Evolutionary conservation across 257 asterid genomes (phyloP).

Genomic region (Nicotiana obtusifolia): DNA sequence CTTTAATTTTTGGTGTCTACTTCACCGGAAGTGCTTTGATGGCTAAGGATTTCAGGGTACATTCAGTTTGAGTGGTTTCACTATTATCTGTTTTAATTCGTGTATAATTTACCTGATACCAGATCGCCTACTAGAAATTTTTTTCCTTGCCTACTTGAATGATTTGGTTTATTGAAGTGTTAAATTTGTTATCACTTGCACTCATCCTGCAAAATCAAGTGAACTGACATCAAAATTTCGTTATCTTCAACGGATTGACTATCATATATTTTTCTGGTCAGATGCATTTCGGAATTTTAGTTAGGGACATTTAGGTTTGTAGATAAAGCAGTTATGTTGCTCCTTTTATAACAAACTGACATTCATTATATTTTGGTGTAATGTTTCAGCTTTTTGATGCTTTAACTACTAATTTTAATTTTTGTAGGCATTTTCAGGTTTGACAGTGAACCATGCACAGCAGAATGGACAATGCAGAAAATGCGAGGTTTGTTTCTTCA

Average conservation of each 20-base stretch:
- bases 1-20: slow-evolving; percentile 57
- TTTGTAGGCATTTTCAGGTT: slow-evolving; percentile 38
- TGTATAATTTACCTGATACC: background rate
- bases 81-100: background rate
- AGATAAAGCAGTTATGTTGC: background rate
- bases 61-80: background rate
- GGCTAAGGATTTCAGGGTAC: slow-evolving; percentile 44
- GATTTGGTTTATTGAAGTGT: background rate
- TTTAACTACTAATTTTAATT: slow-evolving; percentile 1
- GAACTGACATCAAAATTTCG: background rate
- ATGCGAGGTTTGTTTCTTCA: slow-evolving; percentile 34
- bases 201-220: background rate
- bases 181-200: background rate
- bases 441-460: slow-evolving; percentile 14
- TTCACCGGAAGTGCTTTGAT: slow-evolving; percentile 51
- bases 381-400: background rate
- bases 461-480: slow-evolving; percentile 14
- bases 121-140: background rate
- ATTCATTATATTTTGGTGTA: background rate
- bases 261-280: background rate
- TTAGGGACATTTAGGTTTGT: background rate
- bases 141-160: background rate
- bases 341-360: background rate
- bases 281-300: background rate
- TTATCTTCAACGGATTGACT: background rate